Evolutionary conservation across 257 asterid genomes (phyloP).

Genomic region (Solanum virginianum): DNA sequence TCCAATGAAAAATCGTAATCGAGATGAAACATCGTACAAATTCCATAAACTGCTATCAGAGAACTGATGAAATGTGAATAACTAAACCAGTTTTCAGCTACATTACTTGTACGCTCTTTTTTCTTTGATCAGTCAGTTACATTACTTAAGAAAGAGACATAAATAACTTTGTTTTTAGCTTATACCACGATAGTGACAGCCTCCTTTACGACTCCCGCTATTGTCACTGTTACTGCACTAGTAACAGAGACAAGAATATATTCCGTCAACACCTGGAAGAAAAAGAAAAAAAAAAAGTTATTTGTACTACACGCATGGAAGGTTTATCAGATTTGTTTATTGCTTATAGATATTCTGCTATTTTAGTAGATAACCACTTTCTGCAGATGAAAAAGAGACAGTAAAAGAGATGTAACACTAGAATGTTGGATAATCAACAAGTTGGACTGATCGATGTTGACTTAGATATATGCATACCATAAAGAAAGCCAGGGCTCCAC

Average conservation of each 20-base stretch:
- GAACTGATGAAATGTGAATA: background rate
- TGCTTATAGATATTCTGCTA: background rate
- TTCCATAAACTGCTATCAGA: background rate
- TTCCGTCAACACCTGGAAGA: conserved; percentile 86
- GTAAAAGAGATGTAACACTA: background rate
- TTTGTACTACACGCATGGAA: background rate
- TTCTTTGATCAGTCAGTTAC: background rate
- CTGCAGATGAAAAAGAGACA: background rate
- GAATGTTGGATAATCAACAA: background rate
- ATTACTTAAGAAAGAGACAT: background rate
- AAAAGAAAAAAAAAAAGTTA: background rate
- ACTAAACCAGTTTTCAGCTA: background rate
- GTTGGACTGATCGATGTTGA: background rate
- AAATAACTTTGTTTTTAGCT: background rate
- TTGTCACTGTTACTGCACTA: conserved; percentile 96
- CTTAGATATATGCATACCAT: conserved; percentile 45
- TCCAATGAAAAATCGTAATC: background rate
- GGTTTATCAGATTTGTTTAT: background rate
- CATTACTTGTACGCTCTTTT: background rate
- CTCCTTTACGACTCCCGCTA: conserved; percentile 99
- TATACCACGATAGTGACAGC: conserved; percentile 94
- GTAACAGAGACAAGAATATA: conserved; percentile 84
- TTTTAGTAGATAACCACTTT: background rate
- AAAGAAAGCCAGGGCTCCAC: conserved; percentile 96
- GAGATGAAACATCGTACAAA: background rate